Conservation (phyloP, 192 early-diverging fungal genomes). For the Podila verticillata region DNA sequence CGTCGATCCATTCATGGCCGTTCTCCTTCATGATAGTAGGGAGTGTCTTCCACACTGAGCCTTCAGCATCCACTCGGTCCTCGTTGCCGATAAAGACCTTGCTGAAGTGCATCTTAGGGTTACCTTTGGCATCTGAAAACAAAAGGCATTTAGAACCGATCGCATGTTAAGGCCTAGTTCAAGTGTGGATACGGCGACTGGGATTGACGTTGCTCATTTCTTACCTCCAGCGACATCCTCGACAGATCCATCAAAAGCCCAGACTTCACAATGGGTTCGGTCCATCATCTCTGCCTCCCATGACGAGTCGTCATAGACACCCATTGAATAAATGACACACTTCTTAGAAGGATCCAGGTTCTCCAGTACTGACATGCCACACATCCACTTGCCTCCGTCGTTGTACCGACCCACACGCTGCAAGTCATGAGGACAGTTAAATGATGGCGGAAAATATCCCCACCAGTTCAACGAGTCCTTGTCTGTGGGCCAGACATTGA, state of each 20-base stretch:
- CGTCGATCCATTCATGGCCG: conserved; percentile 8
- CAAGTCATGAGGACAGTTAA: conserved; percentile 6
- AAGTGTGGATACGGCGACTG: too few species aligned
- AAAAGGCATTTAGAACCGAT: not conserved
- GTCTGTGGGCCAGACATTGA: too few species aligned
- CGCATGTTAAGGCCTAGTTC: too few species aligned
- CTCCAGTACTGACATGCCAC: conserved; percentile 1
- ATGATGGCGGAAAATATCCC: conserved; percentile 13
- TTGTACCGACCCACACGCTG: too few species aligned
- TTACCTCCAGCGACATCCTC: not conserved
- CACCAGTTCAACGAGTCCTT: conserved; percentile 7
- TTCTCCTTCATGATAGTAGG: conserved; percentile 17
- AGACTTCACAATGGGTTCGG: conserved; percentile 12
- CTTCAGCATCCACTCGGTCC: not conserved
- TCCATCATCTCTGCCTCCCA: conserved; percentile 5
- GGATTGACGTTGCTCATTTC: too few species aligned
- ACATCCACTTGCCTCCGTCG: conserved; percentile 9
- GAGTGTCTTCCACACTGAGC: conserved; percentile 1
- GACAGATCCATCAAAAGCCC: conserved; percentile 16
- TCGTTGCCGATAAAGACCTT: conserved; percentile 5
- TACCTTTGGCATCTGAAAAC: conserved; percentile 7
- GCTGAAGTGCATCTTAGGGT: conserved; percentile 12
- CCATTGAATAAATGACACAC: conserved; percentile 9
- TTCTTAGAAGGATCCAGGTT: not conserved
- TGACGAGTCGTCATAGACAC: conserved; percentile 3